These are phyloP conservation scores for Ceratocystis cubensis DNA, from an alignment of 2,329 filamentous ascomycete genomes.

Conservation along the genomic window DNA sequence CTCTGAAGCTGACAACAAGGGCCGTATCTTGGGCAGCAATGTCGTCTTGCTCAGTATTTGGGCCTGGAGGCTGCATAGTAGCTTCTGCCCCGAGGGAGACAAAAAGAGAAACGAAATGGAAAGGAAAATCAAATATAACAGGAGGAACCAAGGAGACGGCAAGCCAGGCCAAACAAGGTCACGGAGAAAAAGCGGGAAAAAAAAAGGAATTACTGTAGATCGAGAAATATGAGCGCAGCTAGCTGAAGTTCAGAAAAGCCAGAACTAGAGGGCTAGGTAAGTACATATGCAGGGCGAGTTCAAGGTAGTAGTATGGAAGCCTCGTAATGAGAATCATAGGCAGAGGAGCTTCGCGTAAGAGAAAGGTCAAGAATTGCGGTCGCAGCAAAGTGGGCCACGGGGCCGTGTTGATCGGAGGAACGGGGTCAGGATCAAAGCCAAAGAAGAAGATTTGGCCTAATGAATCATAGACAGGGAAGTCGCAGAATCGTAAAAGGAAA, in stretches of 20 bases:
- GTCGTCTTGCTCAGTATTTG: background rate
- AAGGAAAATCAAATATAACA: background rate
- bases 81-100: background rate
- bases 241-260: background rate
- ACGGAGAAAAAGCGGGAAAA: background rate
- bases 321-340: background rate
- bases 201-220: background rate
- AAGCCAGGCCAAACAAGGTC: background rate
- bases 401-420: background rate
- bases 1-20: background rate
- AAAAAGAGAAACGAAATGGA: background rate
- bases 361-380: background rate
- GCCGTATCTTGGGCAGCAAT: constrained; percentile 8
- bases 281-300: constrained; percentile 1
- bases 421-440: background rate
- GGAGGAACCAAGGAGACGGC: background rate
- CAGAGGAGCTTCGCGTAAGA: constrained; percentile 4
- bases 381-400: constrained; percentile 2
- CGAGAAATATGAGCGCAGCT: background rate
- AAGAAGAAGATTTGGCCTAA: background rate
- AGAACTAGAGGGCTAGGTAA: background rate
- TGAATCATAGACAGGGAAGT: background rate
- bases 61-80: background rate
- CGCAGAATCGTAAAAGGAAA: background rate
- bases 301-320: constrained; percentile 4